phyloP scores from a whole-genome alignment of 208 protist genomes.

The Acanthamoeba sp. region DNA sequence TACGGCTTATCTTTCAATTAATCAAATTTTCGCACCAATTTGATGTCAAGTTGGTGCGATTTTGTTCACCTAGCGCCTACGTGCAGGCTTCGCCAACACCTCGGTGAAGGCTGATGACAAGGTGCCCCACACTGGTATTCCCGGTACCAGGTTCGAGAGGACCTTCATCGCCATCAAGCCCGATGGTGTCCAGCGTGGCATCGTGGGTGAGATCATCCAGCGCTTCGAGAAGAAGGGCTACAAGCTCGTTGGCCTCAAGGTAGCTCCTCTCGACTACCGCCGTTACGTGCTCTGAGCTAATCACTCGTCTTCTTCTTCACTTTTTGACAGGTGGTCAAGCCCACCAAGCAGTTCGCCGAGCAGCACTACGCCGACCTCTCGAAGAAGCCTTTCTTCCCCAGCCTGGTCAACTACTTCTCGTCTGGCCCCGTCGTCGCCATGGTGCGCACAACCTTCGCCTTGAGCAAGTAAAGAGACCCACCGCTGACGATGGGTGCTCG shows the following conservation, averaged over 20 bases:
- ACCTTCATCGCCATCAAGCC: slow-evolving; percentile 97
- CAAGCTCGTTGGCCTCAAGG: slow-evolving; percentile 96
- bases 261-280: slow-evolving; percentile 67
- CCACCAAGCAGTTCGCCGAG: slow-evolving; percentile 81
- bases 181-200: slow-evolving; percentile 95
- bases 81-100: neutral
- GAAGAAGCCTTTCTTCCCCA: slow-evolving; percentile 95
- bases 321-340: neutral
- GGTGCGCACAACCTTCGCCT: slow-evolving; percentile 79
- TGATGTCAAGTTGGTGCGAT: neutral
- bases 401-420: slow-evolving; percentile 96
- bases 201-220: slow-evolving; percentile 95
- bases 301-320: neutral
- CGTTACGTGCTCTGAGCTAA: neutral
- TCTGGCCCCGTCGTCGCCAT: slow-evolving; percentile 98
- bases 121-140: slow-evolving; percentile 69
- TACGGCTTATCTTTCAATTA: neutral
- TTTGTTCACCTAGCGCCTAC: neutral
- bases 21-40: neutral
- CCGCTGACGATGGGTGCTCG: too few species aligned
- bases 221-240: slow-evolving; percentile 97
- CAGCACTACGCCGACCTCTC: slow-evolving; percentile 89
- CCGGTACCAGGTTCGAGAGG: slow-evolving; percentile 89
- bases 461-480: too few species aligned
- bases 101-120: slow-evolving; percentile 50